Evolutionary conservation across 371 early-diverging fungal species (phyloP), one percentile per base, ranked within the genome.

Genomic region (Apophysomyces ossiformis): DNA sequence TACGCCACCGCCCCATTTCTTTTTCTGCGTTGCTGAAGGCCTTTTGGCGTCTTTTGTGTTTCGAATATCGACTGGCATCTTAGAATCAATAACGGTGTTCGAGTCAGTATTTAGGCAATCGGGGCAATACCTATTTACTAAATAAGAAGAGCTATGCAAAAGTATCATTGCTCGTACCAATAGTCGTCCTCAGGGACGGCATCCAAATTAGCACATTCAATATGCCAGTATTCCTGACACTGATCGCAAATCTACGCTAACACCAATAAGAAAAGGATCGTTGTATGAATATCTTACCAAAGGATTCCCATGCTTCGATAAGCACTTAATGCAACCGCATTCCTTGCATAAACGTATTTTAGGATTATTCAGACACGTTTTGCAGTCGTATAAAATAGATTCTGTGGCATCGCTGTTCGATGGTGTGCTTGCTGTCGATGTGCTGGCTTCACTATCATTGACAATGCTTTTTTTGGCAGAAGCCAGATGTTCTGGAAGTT

Each of bases 151-250:
- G 7, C 26, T 54, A 15, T 45, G n/a, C 21, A 39, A 37, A 5
- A 58, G 43, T 15, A 8, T 18, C 36, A 46, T 3, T n/a, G n/a
- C 26, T n/a, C 36, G 54, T 65, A 72, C 74, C 76, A 79, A 71
- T 83, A 85, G 26, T 86, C 75, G 15, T 66, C 82, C 44, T 69
- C 71, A 5, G 87, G 88, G 0, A 77, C 63, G 37, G 66, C 61
- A 4, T 62, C 57, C 43, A 87, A 60, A 0, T 72, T 73, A 7
- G 84, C 74, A 61, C 89, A 89, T 37, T 69, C 63, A 59, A 76
- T 65, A 66, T 89, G 88, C 76, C 70, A 87, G 58, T 83, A 87
- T 8, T 56, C 61, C 35, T 86, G 79, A 62, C 88, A 89, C 63
- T 89, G 84, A 66, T 89, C 89, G 68, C 89, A 89, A 16, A 77